phyloP scores from a whole-genome alignment of 176 grass and related monocot genomes.

The Musa troglodytarum region DNA sequence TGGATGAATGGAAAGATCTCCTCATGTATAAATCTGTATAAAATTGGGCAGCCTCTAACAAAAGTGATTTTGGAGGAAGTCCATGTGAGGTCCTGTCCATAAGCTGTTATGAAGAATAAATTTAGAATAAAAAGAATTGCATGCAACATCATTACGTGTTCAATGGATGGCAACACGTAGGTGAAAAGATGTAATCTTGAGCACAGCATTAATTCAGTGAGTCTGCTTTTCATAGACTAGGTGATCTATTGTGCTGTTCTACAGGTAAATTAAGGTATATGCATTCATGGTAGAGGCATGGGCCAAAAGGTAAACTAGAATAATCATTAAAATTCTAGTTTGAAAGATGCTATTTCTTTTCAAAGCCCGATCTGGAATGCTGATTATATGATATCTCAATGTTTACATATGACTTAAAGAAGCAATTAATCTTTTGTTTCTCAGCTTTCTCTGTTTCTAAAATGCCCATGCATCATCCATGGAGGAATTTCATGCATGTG shows the following conservation, averaged over 20 bases:
- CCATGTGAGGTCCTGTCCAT: slow-evolving; percentile 87
- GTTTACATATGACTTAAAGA: too few relatives aligned
- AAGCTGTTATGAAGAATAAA: slow-evolving; percentile 44
- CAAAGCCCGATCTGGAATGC: background rate
- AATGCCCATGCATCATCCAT: too few relatives aligned
- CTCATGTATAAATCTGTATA: slow-evolving; percentile 95
- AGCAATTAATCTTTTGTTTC: too few relatives aligned
- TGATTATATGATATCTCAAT: too few relatives aligned
- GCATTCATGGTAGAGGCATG: background rate
- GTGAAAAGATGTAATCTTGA: background rate
- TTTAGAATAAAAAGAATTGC: slow-evolving; percentile 10
- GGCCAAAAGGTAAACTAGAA: background rate
- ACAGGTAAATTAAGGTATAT: background rate
- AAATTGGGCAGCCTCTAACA: slow-evolving; percentile 60
- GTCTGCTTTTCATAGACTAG: background rate
- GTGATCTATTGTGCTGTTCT: background rate
- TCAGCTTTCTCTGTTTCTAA: too few relatives aligned
- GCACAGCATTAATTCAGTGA: background rate
- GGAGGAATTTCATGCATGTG: too few relatives aligned
- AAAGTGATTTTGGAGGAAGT: slow-evolving; percentile 48
- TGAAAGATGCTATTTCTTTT: background rate
- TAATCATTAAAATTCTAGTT: background rate
- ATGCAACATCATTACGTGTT: background rate
- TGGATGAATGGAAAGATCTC: slow-evolving; percentile 71
- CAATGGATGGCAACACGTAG: background rate